These are phyloP conservation scores for Croton laevigatus DNA, from an alignment of 441 rosid genomes.

Conservation along the genomic window DNA sequence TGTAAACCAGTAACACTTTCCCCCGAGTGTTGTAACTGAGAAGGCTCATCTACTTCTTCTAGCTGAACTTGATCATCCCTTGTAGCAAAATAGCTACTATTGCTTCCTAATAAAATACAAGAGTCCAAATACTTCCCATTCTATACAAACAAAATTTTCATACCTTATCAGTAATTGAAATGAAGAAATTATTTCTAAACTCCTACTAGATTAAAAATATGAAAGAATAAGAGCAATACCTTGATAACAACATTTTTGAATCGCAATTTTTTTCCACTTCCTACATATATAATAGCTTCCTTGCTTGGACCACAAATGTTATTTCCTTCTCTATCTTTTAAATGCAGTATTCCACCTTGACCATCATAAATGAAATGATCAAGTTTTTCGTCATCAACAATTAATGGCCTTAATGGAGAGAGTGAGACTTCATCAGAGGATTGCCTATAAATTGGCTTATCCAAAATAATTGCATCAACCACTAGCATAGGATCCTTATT, in stretches of 20 bases:
- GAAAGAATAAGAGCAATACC: conserved; percentile 41
- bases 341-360: conserved; percentile 68
- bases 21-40: conserved; percentile 31
- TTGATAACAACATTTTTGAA: conserved; percentile 82
- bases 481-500: conserved; percentile 47
- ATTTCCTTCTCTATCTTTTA: conserved; percentile 68
- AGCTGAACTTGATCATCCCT: conserved; percentile 63
- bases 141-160: conserved; percentile 38
- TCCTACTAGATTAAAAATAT: conserved; percentile 12
- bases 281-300: conserved; percentile 79
- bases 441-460: conserved; percentile 61
- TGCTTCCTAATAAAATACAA: conserved; percentile 74
- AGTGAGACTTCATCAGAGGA: conserved; percentile 61
- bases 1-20: conserved; percentile 35
- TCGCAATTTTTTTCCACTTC: conserved; percentile 71
- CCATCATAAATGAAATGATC: conserved; percentile 88
- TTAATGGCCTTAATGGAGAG: conserved; percentile 81
- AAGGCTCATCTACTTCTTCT: conserved; percentile 50
- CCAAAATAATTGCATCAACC: conserved; percentile 62
- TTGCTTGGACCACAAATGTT: conserved; percentile 60
- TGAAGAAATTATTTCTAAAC: conserved; percentile 6
- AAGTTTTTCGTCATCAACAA: conserved; percentile 77
- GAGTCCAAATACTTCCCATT: conserved; percentile 90
- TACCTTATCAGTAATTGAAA: conserved; percentile 12
- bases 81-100: conserved; percentile 74